phyloP scores from a whole-genome alignment of 1,284 basidiomycete genomes.

The Austroboletus niveus region DNA sequence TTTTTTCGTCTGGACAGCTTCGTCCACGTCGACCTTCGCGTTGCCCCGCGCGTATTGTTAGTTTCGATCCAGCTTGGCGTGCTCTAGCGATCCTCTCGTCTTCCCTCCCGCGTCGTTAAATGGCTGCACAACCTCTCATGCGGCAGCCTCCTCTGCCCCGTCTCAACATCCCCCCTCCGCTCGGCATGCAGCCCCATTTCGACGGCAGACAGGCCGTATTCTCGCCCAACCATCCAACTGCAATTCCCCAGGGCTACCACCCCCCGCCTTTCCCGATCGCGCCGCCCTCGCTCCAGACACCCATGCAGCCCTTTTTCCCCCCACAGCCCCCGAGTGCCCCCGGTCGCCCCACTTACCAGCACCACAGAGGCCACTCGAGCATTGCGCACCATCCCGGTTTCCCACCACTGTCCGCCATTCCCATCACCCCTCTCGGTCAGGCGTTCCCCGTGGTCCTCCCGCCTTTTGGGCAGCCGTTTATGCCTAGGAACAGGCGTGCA shows the following conservation, averaged over 20 bases:
- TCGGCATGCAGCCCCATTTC: conserved; percentile 48
- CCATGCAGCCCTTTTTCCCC: conserved; percentile 65
- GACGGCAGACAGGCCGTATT: conserved; percentile 48
- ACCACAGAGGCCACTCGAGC: conserved; percentile 54
- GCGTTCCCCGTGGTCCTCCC: conserved; percentile 57
- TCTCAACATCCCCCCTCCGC: conserved; percentile 45
- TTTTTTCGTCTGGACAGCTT: conserved; percentile 1
- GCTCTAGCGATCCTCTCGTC: neutral
- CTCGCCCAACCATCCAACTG: conserved; percentile 64
- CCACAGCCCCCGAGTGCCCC: conserved; percentile 48
- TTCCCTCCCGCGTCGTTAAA: conserved; percentile 6
- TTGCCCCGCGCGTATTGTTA: neutral
- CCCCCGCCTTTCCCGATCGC: conserved; percentile 51
- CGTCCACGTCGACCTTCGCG: conserved; percentile 9
- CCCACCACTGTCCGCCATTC: conserved; percentile 51
- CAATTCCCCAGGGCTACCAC: conserved; percentile 57
- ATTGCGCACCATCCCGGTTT: conserved; percentile 58
- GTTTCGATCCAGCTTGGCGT: neutral
- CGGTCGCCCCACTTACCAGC: conserved; percentile 48
- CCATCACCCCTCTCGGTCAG: conserved; percentile 60
- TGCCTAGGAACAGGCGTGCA: conserved; percentile 55
- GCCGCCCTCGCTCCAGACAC: conserved; percentile 56
- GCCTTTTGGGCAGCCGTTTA: conserved; percentile 48
- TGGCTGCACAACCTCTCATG: conserved; percentile 24
- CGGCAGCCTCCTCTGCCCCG: conserved; percentile 43